Base-by-base conservation (phyloP, 495 filamentous ascomycete species). In the Aspergillus asperescens region DNA sequence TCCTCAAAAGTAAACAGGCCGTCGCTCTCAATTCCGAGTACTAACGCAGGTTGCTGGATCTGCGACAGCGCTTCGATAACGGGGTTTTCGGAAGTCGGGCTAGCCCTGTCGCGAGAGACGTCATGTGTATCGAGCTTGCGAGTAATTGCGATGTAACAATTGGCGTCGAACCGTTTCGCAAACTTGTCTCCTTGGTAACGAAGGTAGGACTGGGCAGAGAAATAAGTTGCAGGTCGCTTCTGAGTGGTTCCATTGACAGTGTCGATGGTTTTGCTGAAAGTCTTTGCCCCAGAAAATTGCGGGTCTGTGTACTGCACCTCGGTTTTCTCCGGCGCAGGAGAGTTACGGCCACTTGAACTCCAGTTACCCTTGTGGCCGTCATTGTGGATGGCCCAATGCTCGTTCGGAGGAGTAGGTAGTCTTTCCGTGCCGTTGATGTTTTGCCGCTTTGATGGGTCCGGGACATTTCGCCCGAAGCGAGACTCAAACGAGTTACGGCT, bases 91-190 rank as follows among this genome's bases (percentile, higher is more conserved):
- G 70, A 62, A 2, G 66, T 56, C 4, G 67, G 61, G 32, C 58
- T 66, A 32, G 71, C 66, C 16, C 90, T 83, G 56, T 83, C 77
- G 19, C 90, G 80, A 18, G 88, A 90, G 23, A 98, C 81, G 63
- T 98, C 93, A 65, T 98, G 93, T 3, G 93, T 98, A 62, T 98
- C 93, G n/a, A 98, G 83, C 69, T 98, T 98, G 53, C 93, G 88
- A 5, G 93, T 97, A 66, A 97, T 96, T 54, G 93, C 90, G 51
- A 98, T 97, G 71, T 98, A 98, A 73, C 93, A 97, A 64, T 98
- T 98, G 56, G 89, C 86, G 69, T 98, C 93, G 64, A 96, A 98
- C 6, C 93, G 85, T 62, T 89, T 90, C 55, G 96, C 92, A 64
- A 98, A 98, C 68, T 98, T 98, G 48, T 85, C 80, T 35, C 88